These are phyloP conservation scores for Neofusicoccum laricinum DNA, from an alignment of 2,329 filamentous ascomycete species.

Conservation along the genomic window DNA sequence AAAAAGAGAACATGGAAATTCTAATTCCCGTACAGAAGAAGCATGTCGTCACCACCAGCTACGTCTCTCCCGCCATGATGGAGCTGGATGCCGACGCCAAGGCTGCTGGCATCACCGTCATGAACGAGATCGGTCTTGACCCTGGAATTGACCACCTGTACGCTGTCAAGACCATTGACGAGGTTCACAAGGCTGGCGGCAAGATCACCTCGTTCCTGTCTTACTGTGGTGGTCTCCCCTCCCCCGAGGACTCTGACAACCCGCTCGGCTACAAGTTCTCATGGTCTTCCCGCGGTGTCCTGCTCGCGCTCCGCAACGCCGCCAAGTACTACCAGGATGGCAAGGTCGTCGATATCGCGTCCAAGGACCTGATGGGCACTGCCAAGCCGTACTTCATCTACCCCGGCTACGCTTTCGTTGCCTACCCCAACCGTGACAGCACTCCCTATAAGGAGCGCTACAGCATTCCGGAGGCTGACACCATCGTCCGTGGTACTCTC, in stretches of 20 bases:
- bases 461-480: conserved; percentile 86
- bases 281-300: conserved; percentile 71
- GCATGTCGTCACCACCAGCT: conserved; percentile 92
- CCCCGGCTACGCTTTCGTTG: conserved; percentile 83
- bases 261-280: conserved; percentile 93
- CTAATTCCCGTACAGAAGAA: conserved; percentile 61
- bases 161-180: conserved; percentile 81
- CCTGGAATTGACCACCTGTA: conserved; percentile 74
- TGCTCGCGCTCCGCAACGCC: conserved; percentile 82
- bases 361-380: conserved; percentile 73
- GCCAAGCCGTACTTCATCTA: conserved; percentile 92
- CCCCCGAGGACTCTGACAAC: conserved; percentile 74
- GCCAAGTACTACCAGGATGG: conserved; percentile 81
- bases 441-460: conserved; percentile 86
- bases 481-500: conserved; percentile 79
- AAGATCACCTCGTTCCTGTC: conserved; percentile 79
- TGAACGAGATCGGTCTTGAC: conserved; percentile 89
- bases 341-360: conserved; percentile 58
- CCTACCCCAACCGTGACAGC: conserved; percentile 90
- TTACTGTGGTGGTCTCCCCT: conserved; percentile 76
- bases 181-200: conserved; percentile 83
- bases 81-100: conserved; percentile 81
- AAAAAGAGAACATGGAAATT: neutral
- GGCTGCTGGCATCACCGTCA: conserved; percentile 90
- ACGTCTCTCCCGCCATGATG: conserved; percentile 88